Conservation (phyloP, 2,329 filamentous ascomycete genomes). For the Stemphylium lycopersici region DNA sequence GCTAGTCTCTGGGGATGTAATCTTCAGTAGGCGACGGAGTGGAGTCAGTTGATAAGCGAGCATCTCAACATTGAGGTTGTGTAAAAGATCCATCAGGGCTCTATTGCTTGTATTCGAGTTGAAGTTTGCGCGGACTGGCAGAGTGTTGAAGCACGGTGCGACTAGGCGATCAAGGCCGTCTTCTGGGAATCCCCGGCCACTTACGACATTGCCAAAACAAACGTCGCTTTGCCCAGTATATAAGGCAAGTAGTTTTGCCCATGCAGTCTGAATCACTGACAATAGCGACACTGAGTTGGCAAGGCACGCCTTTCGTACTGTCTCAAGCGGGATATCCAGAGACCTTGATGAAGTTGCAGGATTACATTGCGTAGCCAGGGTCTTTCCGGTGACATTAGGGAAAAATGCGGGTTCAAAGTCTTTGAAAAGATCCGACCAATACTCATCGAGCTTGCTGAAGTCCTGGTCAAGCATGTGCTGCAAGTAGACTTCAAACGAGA, state of each 20-base stretch:
- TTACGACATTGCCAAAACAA: conserved; percentile 87
- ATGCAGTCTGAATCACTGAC: conserved; percentile 72
- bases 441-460: conserved; percentile 60
- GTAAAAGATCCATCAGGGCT: conserved; percentile 65
- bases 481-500: conserved; percentile 70
- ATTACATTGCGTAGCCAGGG: not conserved
- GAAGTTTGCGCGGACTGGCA: conserved; percentile 71
- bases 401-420: conserved; percentile 57
- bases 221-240: conserved; percentile 67
- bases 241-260: conserved; percentile 68
- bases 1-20: conserved; percentile 53
- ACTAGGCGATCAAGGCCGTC: conserved; percentile 73
- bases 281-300: conserved; percentile 57
- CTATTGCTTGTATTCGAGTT: conserved; percentile 56
- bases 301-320: conserved; percentile 31
- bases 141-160: conserved; percentile 91
- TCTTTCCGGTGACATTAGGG: conserved; percentile 41
- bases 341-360: conserved; percentile 33
- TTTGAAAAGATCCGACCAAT: conserved; percentile 68
- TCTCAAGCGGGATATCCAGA: conserved; percentile 30
- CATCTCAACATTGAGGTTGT: conserved; percentile 65
- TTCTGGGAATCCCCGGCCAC: conserved; percentile 72
- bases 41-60: conserved; percentile 76
- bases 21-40: conserved; percentile 71
- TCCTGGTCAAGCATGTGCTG: conserved; percentile 60